Base-by-base conservation (phyloP, 2,329 filamentous ascomycete species). In the Penicillium capsulatum region DNA sequence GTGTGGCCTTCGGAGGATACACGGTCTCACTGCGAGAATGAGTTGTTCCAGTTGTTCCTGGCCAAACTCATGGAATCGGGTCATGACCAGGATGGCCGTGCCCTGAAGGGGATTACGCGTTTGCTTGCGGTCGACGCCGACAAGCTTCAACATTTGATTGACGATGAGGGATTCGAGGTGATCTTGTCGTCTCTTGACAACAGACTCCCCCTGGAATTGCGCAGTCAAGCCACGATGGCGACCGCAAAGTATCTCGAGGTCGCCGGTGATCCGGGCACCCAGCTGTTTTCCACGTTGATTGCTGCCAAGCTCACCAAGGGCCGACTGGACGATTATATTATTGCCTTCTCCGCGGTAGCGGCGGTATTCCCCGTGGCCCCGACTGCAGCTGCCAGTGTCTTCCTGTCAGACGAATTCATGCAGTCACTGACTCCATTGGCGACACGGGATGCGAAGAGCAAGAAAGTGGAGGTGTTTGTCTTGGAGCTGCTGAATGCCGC, bases 341-440 rank as follows among this genome's bases (percentile, higher is more conserved):
- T 92, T 34, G 90, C 90, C 4, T 97, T 96, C 63, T 97, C 90
- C 37, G 89, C 90, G n/a, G 88, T 89, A 4, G 81, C 89, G 2
- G 80, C 83, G 15, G 79, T 94, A 7, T 98, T 98, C 60, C 90
- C 92, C 1, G 77, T 98, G 36, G 80, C 86, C 2, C 84, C 88
- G 3, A 77, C 83, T 39, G 76, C 86, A 30, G 86, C 83, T 2
- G 76, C 86, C 3, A 74, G 81, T 43, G 73, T 97, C 26, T 96
- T 98, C 62, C 76, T 97, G 40, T 89, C 82, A 24, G 87, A 95
- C 51, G 87, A 87, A 3, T 97, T 98, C 57, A 72, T 96, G 31
- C 73, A 80, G 42, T 83, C 80, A 39, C 75, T 97, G 5, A 82
- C 84, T 11, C 80, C 84, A 10, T 71, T 94, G 38, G 84, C 94